Evolutionary conservation across 306 rosid genomes (phyloP).

Genomic region (Sesbania bispinosa): DNA sequence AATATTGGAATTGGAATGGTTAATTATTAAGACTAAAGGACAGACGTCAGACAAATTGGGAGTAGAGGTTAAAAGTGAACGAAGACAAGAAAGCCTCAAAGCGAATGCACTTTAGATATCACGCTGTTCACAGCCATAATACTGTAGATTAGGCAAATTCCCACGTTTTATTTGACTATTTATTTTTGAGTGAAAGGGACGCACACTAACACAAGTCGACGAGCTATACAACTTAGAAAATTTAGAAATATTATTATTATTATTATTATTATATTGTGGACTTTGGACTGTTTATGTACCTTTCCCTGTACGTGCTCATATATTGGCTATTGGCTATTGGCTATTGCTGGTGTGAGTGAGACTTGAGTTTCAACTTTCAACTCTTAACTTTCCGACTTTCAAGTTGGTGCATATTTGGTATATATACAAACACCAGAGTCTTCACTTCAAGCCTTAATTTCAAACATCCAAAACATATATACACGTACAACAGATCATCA

Average conservation of each 20-base stretch:
- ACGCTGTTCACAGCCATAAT: conserved; percentile 14
- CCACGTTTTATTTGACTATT: conserved; percentile 32
- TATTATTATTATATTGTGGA: not conserved
- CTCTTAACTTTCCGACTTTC: not conserved
- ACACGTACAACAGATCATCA: too few relatives aligned
- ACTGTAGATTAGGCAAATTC: conserved; percentile 21
- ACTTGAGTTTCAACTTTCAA: not conserved
- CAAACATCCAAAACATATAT: too few relatives aligned
- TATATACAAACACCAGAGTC: not conserved
- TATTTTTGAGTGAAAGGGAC: not conserved
- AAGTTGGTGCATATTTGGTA: not conserved
- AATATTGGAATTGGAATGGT: too few relatives aligned
- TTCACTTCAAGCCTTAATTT: not conserved
- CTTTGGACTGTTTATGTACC: conserved; percentile 15
- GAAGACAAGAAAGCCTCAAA: not conserved
- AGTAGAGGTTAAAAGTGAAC: not conserved
- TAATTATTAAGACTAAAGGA: not conserved
- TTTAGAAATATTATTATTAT: not conserved
- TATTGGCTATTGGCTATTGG: too few relatives aligned
- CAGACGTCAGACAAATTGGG: not conserved
- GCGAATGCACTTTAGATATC: conserved; percentile 1
- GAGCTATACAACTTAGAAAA: not conserved
- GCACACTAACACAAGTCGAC: not conserved
- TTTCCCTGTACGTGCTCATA: not conserved
- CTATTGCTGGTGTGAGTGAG: conserved; percentile 3